phyloP scores from a whole-genome alignment of 2,329 filamentous ascomycete species.

The Fusarium palustre region DNA sequence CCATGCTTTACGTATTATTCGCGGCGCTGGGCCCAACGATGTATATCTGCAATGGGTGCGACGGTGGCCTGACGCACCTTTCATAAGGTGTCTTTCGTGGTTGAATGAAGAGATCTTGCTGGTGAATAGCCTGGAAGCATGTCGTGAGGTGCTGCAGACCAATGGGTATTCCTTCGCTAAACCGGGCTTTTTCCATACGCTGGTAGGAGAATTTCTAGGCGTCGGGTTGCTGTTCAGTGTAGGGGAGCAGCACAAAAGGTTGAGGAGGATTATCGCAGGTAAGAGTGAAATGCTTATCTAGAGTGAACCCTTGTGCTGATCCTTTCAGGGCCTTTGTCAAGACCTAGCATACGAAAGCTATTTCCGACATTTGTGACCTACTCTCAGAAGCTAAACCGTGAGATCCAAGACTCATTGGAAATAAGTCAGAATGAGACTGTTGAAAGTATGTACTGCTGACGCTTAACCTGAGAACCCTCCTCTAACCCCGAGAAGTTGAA shows the following conservation, averaged over 20 bases:
- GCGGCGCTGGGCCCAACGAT: slow-evolving; percentile 12
- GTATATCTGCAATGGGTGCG: slow-evolving; percentile 26
- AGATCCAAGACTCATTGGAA: neutral
- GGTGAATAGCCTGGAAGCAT: slow-evolving; percentile 26
- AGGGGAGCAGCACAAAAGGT: slow-evolving; percentile 25
- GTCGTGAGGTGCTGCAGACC: slow-evolving; percentile 25
- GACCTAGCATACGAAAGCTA: slow-evolving; percentile 9
- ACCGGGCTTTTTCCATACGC: slow-evolving; percentile 22
- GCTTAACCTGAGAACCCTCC: fast-evolving
- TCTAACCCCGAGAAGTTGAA: neutral
- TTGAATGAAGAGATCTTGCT: slow-evolving; percentile 24
- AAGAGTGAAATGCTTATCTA: fast-evolving
- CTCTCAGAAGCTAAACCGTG: slow-evolving; percentile 1
- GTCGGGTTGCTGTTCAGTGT: slow-evolving; percentile 24
- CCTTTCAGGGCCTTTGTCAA: slow-evolving; percentile 6
- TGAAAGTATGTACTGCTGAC: neutral
- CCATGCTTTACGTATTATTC: slow-evolving; percentile 13
- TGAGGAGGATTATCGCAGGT: slow-evolving; percentile 18
- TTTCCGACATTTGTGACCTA: neutral
- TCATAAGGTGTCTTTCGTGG: slow-evolving; percentile 26
- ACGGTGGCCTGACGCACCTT: slow-evolving; percentile 22
- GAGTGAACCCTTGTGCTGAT: neutral
- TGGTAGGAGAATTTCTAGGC: slow-evolving; percentile 31
- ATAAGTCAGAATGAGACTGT: neutral
- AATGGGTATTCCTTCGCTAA: slow-evolving; percentile 25